These are phyloP conservation scores for Clathrospora elynae DNA, from an alignment of 2,329 filamentous ascomycete genomes.

Conservation along the genomic window DNA sequence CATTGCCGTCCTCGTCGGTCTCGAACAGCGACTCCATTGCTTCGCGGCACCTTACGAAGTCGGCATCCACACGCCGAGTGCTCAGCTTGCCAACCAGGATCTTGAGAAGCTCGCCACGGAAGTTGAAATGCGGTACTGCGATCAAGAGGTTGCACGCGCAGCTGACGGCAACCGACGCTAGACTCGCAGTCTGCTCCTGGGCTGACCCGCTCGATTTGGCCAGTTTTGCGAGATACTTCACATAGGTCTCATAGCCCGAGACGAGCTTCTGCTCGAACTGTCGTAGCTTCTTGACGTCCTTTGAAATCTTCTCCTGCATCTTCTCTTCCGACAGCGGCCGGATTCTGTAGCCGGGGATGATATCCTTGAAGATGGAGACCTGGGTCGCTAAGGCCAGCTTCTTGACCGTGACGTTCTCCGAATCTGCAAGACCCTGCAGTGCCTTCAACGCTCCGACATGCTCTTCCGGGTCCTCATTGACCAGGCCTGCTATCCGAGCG, in stretches of 20 bases:
- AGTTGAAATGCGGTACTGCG: constrained; percentile 95
- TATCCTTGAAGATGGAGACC: constrained; percentile 88
- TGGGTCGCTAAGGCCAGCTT: constrained; percentile 88
- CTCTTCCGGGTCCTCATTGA: constrained; percentile 95
- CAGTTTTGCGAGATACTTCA: constrained; percentile 73
- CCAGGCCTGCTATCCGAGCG: constrained; percentile 75
- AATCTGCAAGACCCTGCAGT: constrained; percentile 73
- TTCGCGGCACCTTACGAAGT: constrained; percentile 77
- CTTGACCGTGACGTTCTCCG: constrained; percentile 73
- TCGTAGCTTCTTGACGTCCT: constrained; percentile 82
- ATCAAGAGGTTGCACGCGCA: constrained; percentile 83
- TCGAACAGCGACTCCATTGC: constrained; percentile 81
- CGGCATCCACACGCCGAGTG: constrained; percentile 69
- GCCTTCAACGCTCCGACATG: constrained; percentile 79
- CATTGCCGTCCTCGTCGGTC: constrained; percentile 86
- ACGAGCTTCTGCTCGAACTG: constrained; percentile 88
- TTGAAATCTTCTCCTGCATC: constrained; percentile 79
- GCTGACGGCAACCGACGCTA: constrained; percentile 78
- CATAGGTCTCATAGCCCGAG: constrained; percentile 80
- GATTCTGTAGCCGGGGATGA: constrained; percentile 96
- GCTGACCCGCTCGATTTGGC: constrained; percentile 61
- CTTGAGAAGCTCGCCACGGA: constrained; percentile 82
- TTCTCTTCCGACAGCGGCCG: constrained; percentile 77
- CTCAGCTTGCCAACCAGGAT: constrained; percentile 86
- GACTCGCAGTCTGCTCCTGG: constrained; percentile 46